These are phyloP conservation scores for Verticillium longisporum DNA, from an alignment of 2,329 filamentous ascomycete genomes.

Conservation along the genomic window DNA sequence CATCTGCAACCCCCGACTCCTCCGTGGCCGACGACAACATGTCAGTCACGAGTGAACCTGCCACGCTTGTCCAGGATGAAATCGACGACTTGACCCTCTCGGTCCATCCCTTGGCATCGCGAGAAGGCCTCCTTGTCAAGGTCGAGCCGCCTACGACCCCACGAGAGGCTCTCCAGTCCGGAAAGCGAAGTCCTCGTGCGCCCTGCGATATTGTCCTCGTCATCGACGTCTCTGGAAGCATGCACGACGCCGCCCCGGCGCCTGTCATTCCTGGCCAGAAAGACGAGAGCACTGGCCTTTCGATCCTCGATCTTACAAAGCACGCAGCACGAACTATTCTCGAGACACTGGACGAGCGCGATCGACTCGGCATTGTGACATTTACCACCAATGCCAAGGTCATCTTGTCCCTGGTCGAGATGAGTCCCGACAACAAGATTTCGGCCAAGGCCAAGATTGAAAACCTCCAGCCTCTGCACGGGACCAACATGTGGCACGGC, in stretches of 20 bases:
- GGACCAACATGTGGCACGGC: conserved; percentile 54
- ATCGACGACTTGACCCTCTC: conserved; percentile 9
- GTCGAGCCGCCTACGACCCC: conserved; percentile 25
- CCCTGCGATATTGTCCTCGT: conserved; percentile 56
- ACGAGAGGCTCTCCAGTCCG: conserved; percentile 17
- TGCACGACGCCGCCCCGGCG: conserved; percentile 38
- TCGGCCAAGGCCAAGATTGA: conserved; percentile 32
- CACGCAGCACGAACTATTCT: conserved; percentile 53
- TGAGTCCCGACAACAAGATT: conserved; percentile 40
- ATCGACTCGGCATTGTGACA: conserved; percentile 51
- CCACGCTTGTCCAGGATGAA: background rate
- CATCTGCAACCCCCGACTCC: background rate
- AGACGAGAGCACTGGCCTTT: conserved; percentile 42
- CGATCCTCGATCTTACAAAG: conserved; percentile 52
- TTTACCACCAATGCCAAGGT: conserved; percentile 36
- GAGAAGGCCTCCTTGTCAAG: conserved; percentile 36
- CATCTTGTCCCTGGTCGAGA: conserved; percentile 38
- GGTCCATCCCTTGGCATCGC: conserved; percentile 30
- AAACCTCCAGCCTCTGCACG: conserved; percentile 25
- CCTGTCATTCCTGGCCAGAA: conserved; percentile 27
- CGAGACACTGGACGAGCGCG: conserved; percentile 44
- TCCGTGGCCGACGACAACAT: background rate
- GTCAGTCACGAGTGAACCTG: background rate
- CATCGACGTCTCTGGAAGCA: conserved; percentile 55
- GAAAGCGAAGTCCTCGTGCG: conserved; percentile 27